A percentile compares a stretch with the other conserved stretches of the same genome.
phyloP scores from a whole-genome alignment of 1,284 basidiomycete species.

The Takashimella tepidaria region DNA sequence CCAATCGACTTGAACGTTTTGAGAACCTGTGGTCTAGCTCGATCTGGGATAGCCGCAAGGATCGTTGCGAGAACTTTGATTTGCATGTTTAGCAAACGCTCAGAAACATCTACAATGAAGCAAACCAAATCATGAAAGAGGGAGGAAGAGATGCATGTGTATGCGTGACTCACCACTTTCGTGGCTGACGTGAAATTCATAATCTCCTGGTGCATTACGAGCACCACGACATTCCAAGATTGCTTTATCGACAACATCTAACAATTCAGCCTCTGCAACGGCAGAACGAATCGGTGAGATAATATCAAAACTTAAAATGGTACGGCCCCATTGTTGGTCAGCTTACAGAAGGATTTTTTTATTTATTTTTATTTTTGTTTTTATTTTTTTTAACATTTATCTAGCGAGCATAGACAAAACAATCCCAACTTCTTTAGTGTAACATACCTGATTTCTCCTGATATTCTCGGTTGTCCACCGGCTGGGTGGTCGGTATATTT shows the following conservation, averaged over 20 bases:
- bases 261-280: slow-evolving; percentile 46
- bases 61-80: slow-evolving; percentile 42
- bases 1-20: slow-evolving; percentile 35
- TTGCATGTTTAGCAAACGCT: no score
- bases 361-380: no score
- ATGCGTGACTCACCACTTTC: slow-evolving; percentile 31
- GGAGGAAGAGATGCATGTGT: no score
- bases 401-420: no score
- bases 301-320: slow-evolving; percentile 42
- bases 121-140: no score
- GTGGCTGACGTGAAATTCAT: slow-evolving; percentile 47
- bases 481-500: slow-evolving; percentile 52
- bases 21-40: slow-evolving; percentile 26
- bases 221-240: slow-evolving; percentile 44
- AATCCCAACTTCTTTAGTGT: not conserved
- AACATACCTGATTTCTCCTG: slow-evolving; percentile 38
- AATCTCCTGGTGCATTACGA: slow-evolving; percentile 29
- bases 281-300: slow-evolving; percentile 43
- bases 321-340: no score
- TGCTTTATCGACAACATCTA: slow-evolving; percentile 46
- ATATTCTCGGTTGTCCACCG: slow-evolving; percentile 42
- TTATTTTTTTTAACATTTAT: no score
- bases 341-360: no score
- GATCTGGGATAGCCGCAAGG: slow-evolving; percentile 31
- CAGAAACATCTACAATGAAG: no score